Percentiles rank a stretch among this genome's conserved stretches.
phyloP scores from a whole-genome alignment of 139 green algal species.

The Coelastrella sp. region DNA sequence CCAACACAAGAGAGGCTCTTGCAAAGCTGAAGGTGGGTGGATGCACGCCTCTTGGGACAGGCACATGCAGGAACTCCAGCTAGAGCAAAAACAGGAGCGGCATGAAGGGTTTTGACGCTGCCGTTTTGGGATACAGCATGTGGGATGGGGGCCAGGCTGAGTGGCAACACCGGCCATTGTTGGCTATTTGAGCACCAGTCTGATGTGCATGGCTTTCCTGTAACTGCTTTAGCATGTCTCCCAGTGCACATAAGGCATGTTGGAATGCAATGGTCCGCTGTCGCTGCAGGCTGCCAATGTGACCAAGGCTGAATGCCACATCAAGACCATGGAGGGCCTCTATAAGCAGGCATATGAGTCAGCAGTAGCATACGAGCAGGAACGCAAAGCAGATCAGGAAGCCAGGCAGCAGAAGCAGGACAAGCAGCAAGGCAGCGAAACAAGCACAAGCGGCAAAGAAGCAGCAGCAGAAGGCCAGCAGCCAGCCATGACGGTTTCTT shows the following conservation, averaged over 20 bases:
- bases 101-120: too few species aligned
- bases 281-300: constrained; percentile 35
- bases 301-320: background rate
- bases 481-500: constrained; percentile 44
- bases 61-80: background rate
- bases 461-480: background rate
- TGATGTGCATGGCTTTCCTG: too few species aligned
- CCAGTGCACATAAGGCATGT: too few species aligned
- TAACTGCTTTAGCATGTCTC: too few species aligned
- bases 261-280: background rate
- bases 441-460: constrained; percentile 10
- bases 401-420: constrained; percentile 51
- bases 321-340: background rate
- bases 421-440: constrained; percentile 6
- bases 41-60: background rate
- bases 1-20: constrained; percentile 1
- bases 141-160: background rate
- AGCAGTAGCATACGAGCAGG: constrained; percentile 22
- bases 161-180: background rate
- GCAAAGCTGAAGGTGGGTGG: background rate
- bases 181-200: too few species aligned
- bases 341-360: constrained; percentile 17
- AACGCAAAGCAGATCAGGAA: constrained; percentile 47
- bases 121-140: too few species aligned
- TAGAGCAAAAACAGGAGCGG: too few species aligned